These are phyloP conservation scores for Russula sp. DNA, from an alignment of 768 basidiomycete species.

Conservation along the genomic window DNA sequence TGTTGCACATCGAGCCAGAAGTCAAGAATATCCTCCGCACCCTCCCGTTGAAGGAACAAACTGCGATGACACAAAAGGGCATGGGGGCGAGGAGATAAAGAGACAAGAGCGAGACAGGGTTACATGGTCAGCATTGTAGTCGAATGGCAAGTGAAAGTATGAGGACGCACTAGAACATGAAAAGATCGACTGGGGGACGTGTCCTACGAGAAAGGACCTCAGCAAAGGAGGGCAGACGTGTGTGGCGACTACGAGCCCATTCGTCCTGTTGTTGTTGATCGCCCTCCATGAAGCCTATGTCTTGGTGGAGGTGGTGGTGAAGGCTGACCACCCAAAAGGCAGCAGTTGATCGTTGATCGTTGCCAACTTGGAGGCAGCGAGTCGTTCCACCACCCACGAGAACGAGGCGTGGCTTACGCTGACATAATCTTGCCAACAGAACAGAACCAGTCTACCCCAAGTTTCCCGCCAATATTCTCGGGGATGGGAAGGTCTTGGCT, in stretches of 20 bases:
- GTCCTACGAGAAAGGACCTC: conserved; percentile 91
- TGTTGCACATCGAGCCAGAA: conserved; percentile 99
- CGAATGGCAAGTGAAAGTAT: conserved; percentile 6
- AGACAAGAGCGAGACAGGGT: background rate
- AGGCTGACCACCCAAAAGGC: background rate
- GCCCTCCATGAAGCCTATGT: conserved; percentile 26
- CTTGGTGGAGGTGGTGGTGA: conserved; percentile 5
- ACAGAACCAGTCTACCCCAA: no score
- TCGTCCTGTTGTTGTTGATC: conserved; percentile 58
- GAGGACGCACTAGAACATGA: conserved; percentile 91
- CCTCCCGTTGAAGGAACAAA: conserved; percentile 92
- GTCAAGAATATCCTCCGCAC: conserved; percentile 92
- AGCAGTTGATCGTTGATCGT: no score
- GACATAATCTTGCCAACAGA: conserved; percentile 10
- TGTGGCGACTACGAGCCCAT: conserved; percentile 61
- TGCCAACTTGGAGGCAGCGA: background rate
- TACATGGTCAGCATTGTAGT: conserved; percentile 8
- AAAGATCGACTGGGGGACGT: conserved; percentile 92
- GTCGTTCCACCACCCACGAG: background rate
- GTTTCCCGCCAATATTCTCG: background rate
- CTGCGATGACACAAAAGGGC: conserved; percentile 34
- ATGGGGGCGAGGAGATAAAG: background rate
- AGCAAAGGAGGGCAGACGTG: conserved; percentile 78
- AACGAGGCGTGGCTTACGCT: conserved; percentile 6
- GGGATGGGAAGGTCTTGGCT: background rate